A percentile compares a stretch with the other conserved stretches of the same genome.
Conservation (phyloP, 495 filamentous ascomycete genomes). For the Clohesyomyces aquaticus region DNA sequence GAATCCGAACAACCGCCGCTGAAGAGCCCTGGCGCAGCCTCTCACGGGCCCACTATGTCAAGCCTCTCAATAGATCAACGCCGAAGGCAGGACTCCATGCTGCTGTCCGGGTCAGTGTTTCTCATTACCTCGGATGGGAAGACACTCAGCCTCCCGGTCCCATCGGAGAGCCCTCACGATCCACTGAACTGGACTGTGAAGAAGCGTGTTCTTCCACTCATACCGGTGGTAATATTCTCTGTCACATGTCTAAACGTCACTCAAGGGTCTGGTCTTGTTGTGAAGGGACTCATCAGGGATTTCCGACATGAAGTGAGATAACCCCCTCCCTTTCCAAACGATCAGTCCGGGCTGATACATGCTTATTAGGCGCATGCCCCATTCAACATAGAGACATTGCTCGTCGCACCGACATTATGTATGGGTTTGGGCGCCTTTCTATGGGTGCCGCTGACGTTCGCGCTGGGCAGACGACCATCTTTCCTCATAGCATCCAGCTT, state of each 20-base stretch:
- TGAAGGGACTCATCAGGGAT: not conserved
- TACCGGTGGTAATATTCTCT: slow-evolving; percentile 9
- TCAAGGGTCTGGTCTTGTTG: slow-evolving; percentile 1
- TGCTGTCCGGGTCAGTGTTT: slow-evolving; percentile 23
- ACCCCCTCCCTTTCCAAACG: not conserved
- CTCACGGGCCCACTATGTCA: too few species aligned
- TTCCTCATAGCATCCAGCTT: slow-evolving; percentile 18
- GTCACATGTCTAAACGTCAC: not conserved
- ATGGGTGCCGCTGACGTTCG: slow-evolving; percentile 27
- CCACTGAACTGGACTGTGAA: slow-evolving; percentile 18
- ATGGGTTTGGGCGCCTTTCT: slow-evolving; percentile 31
- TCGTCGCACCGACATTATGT: slow-evolving; percentile 21
- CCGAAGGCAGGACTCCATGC: slow-evolving; percentile 13
- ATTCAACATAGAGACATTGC: slow-evolving; percentile 15
- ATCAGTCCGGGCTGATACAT: not conserved
- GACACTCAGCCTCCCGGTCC: slow-evolving; percentile 17
- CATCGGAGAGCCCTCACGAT: slow-evolving; percentile 14
- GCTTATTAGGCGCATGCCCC: not conserved
- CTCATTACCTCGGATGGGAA: slow-evolving; percentile 16
- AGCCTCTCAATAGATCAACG: too few species aligned
- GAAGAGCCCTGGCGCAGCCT: too few species aligned
- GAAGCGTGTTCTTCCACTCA: slow-evolving; percentile 2
- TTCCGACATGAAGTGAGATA: slow-evolving; percentile 5
- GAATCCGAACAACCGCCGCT: too few species aligned
- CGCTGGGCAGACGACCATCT: slow-evolving; percentile 25